Evolutionary conservation across 768 basidiomycete species (phyloP), one percentile per base, ranked within the genome.

Genomic region (Punctularia strigosozonata): DNA sequence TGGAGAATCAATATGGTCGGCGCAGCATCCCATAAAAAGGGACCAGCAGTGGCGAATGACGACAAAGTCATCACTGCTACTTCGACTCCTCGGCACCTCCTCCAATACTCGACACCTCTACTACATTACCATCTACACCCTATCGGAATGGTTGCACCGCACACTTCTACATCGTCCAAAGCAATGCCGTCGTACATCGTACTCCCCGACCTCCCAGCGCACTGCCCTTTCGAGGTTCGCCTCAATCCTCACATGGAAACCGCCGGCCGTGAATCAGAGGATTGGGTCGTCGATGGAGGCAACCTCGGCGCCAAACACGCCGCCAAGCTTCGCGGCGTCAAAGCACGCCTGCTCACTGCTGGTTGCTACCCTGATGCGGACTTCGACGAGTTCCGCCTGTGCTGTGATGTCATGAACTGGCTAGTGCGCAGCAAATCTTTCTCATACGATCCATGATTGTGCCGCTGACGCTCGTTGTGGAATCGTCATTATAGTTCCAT

Each of bases 331-430:
- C 63, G 65, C 47, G 75, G 72, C 21, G 63, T 80, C 39, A 73
- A 78, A 44, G 75, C 75, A 10, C 77, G 79, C 31, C 73, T 77
- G 45, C 70, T 84, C 45, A 72, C 77, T 24, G 77, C 76, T 2
- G 69, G 63, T 50, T 78, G 75, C 53, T 83, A 81, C 53, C 66
- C 73, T 41, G 67, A 67, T 19, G 61, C 71, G 17, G 58, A 70
- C n/a, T 53, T 63, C 31, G 33, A 34, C 33, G 68, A 72, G 44
- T 71, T 84, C 25, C 73, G 75, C 22, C 69, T 78, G 43, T 68
- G 77, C 44, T 70, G 73, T 3, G 80, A 84, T 56, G 82, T 79
- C 48, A 70, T 83, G 73, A 60, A 57, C 45, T 63, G 56, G 49
- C 46, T 64, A 28, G 66, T 68, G 31, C 61, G 61, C 30, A 48